A percentile compares a stretch with the other conserved stretches of the same genome.
Evolutionary conservation across 164 flowering plant species (phyloP).

Genomic region (Liriodendron chinense): DNA sequence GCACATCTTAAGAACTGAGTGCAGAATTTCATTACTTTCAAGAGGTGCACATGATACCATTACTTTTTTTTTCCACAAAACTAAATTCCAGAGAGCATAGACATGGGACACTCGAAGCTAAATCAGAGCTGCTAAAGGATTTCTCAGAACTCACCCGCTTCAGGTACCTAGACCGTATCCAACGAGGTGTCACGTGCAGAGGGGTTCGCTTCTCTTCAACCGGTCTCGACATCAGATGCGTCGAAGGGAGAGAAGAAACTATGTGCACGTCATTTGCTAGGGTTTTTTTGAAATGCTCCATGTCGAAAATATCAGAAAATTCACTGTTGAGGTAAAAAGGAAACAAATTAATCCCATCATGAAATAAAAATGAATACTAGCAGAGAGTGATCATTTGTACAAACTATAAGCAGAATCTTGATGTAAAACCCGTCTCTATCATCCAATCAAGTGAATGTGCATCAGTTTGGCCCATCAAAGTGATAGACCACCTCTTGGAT

Average conservation of each 20-base stretch:
- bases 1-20: neutral
- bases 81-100: neutral
- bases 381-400: neutral
- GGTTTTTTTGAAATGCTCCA: conserved; percentile 82
- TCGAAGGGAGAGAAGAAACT: conserved; percentile 89
- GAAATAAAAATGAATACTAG: neutral
- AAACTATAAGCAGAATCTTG: neutral
- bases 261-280: conserved; percentile 71
- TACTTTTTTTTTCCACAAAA: neutral
- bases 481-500: neutral
- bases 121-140: neutral
- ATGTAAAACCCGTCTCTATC: neutral
- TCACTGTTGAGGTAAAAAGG: conserved; percentile 44
- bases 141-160: conserved; percentile 46
- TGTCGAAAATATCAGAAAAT: conserved; percentile 89
- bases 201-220: conserved; percentile 86
- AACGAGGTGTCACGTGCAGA: conserved; percentile 68
- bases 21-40: neutral
- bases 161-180: conserved; percentile 82
- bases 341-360: neutral
- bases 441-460: neutral
- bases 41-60: neutral
- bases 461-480: neutral
- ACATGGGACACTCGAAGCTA: neutral
- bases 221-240: conserved; percentile 87